Conservation (phyloP, 345 rosid genomes). For the Citrus australasica region DNA sequence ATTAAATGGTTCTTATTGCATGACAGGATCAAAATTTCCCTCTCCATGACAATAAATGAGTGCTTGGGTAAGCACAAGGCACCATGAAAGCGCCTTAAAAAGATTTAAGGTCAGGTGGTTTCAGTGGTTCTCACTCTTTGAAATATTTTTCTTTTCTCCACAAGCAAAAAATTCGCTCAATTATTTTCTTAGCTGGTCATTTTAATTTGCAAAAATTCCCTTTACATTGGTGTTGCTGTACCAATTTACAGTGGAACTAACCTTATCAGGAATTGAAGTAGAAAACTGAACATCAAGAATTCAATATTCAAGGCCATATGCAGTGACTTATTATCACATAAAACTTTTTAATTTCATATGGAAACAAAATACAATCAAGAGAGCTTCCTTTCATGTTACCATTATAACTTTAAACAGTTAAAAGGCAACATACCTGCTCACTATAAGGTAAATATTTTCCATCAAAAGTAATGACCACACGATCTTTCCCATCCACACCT, state of each 20-base stretch:
- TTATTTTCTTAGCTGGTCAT: neutral
- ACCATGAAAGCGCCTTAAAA: neutral
- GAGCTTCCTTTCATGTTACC: neutral
- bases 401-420: neutral
- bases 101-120: neutral
- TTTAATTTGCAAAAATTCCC: neutral
- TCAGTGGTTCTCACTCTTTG: neutral
- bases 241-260: neutral
- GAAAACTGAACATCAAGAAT: neutral
- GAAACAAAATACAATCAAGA: neutral
- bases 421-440: slow-evolving; percentile 67
- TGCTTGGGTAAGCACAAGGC: too few relatives aligned
- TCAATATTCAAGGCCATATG: too few relatives aligned
- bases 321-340: too few relatives aligned
- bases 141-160: neutral
- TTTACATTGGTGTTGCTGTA: neutral
- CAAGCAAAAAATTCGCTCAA: neutral
- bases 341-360: neutral
- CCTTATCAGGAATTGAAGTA: neutral
- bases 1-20: neutral
- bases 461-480: slow-evolving; percentile 75
- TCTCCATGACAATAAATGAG: neutral
- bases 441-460: slow-evolving; percentile 76
- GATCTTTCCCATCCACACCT: slow-evolving; percentile 84
- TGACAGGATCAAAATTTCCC: neutral